Percentiles rank a stretch among this genome's conserved stretches.
phyloP scores from a whole-genome alignment of 306 rosid species.

The Ceratonia siliqua region DNA sequence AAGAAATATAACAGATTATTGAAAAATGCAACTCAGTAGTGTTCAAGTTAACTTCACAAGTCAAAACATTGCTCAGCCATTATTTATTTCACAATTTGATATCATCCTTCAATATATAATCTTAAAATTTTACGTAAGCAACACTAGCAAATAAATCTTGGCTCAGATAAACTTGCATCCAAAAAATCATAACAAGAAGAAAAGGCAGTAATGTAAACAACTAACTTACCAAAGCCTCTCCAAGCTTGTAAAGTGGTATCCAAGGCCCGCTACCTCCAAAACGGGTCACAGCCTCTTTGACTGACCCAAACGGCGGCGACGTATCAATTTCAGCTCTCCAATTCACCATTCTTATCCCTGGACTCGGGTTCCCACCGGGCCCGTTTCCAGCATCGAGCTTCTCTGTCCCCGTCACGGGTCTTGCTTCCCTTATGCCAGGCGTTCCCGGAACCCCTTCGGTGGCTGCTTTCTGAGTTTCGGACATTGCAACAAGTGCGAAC shows the following conservation, averaged over 20 bases:
- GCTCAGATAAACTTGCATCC: background rate
- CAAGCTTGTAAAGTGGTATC: conserved; percentile 69
- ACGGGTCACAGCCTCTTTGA: conserved; percentile 89
- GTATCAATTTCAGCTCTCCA: conserved; percentile 83
- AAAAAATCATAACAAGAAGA: background rate
- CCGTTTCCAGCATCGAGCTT: conserved; percentile 22
- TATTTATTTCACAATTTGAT: background rate
- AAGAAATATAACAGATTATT: too few relatives aligned
- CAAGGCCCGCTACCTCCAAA: conserved; percentile 93
- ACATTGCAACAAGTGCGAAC: conserved; percentile 46
- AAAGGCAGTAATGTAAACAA: background rate
- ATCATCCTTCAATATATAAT: background rate
- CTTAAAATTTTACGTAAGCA: background rate
- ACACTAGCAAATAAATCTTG: background rate
- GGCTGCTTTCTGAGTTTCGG: conserved; percentile 44
- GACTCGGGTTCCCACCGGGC: conserved; percentile 35
- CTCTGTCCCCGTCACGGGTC: conserved; percentile 44
- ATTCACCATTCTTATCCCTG: conserved; percentile 66
- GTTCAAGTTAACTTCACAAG: background rate
- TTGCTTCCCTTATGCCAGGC: conserved; percentile 59
- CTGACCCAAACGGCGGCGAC: conserved; percentile 93
- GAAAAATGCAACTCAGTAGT: background rate
- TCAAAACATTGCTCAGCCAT: background rate
- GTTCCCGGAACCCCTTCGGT: conserved; percentile 61
- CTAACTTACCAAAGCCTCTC: conserved; percentile 57